Evolutionary conservation across 2,329 filamentous ascomycete genomes (phyloP).

Genomic region (Sodiomyces alkalinus): DNA sequence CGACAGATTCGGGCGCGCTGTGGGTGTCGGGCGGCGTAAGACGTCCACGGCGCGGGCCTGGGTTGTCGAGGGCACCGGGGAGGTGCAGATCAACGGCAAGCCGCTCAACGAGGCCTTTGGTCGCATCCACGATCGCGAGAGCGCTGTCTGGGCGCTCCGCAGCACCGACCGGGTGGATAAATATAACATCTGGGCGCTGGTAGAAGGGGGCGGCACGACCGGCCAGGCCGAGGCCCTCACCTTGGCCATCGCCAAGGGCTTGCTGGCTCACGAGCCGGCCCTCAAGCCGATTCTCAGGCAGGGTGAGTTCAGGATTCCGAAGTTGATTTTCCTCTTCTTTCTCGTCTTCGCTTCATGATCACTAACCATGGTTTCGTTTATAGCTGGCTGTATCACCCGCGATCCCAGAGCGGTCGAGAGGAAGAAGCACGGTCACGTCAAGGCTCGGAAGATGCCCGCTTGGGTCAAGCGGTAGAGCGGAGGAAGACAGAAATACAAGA

Average conservation of each 20-base stretch:
- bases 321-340: constrained; percentile 2
- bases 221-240: constrained; percentile 93
- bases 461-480: constrained; percentile 95
- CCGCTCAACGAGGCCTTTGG: constrained; percentile 69
- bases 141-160: constrained; percentile 80
- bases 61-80: constrained; percentile 83
- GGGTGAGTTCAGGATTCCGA: constrained; percentile 44
- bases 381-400: constrained; percentile 84
- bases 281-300: constrained; percentile 75
- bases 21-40: constrained; percentile 78
- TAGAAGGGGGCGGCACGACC: constrained; percentile 76
- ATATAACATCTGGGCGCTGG: constrained; percentile 88
- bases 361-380: constrained; percentile 25
- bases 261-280: constrained; percentile 81
- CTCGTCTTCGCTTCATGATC: constrained; percentile 8
- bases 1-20: constrained; percentile 63
- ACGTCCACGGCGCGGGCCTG: constrained; percentile 71
- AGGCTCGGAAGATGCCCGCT: constrained; percentile 93
- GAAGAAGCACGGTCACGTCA: constrained; percentile 92
- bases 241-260: constrained; percentile 72
- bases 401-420: constrained; percentile 88
- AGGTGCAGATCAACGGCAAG: constrained; percentile 83
- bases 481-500: too few relatives aligned
- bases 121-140: constrained; percentile 85
- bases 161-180: constrained; percentile 75